Base-by-base conservation (phyloP, 2,329 filamentous ascomycete genomes). In the Hymenoscyphus salicellus region DNA sequence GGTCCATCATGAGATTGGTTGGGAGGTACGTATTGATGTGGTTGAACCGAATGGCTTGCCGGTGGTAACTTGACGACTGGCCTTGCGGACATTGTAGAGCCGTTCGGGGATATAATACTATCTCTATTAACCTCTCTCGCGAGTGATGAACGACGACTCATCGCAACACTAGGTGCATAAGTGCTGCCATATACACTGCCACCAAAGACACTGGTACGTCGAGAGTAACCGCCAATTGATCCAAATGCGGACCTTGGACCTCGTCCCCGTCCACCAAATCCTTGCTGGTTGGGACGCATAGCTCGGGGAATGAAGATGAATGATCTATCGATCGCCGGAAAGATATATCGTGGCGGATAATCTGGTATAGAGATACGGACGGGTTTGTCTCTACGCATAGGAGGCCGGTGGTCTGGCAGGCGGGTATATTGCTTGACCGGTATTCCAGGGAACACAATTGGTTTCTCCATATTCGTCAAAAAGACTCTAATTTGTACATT, bases 301-400 rank as follows among this genome's bases (percentile, higher is more conserved):
- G 94, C 94, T 70, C 95, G 86, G 14, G 95, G 95, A 66, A 99
- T 99, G 79, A 99, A 99, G 72, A 97, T 96, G 77, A 99, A 99
- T 0, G 95, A 98, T 69, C 95, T 84, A 72, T 97, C 93, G 57
- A 86, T 83, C 1, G 93, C 90, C 5, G 95, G 95, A 78, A 95
- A 97, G 66, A 97, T 93, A 77, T 97, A 97, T 68, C 91, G 87
- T 41, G 92, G 91, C 14, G 87, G 82, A 68, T 90, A 85, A 32
- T 90, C 84, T 1, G 95, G 94, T 52, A 99, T 82, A 8, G 93
- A 97, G 70, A 99, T 92, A 60, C 95, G 89, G 49, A 98, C 95
- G 7, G 95, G 95, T 76, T 98, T 99, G 80, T 99, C 95, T 72
- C 95, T 89, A 68, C 95, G 90, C 58, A 99, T 84, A 60, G 95